Conservation (phyloP, 495 filamentous ascomycete species). For the Talaromyces nanjingensis region DNA sequence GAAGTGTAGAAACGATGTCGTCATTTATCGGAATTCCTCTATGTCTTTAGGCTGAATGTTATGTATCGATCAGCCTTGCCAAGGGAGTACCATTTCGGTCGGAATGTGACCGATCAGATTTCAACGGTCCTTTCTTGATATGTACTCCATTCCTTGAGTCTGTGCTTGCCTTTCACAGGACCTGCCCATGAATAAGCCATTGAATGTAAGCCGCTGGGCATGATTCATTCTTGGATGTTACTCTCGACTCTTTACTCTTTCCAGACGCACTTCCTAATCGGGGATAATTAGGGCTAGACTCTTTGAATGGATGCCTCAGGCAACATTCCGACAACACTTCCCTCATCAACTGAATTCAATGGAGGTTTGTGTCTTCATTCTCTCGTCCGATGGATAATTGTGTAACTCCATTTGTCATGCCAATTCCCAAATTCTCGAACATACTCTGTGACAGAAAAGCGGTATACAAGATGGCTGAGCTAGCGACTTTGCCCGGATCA, state of each 20-base stretch:
- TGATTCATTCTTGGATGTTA: not conserved
- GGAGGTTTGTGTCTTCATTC: not conserved
- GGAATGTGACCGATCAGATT: not conserved
- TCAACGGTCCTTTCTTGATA: not conserved
- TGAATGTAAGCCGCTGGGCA: not conserved
- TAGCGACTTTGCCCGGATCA: not conserved
- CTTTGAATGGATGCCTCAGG: not conserved
- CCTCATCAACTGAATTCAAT: not conserved
- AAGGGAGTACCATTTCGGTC: not conserved
- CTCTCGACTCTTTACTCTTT: not conserved
- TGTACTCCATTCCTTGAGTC: not conserved
- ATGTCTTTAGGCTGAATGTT: not conserved
- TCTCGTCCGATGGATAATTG: not conserved
- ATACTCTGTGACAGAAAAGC: not conserved
- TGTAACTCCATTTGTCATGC: not conserved
- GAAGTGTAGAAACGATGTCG: not conserved
- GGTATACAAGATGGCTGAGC: not conserved
- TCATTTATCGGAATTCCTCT: not conserved
- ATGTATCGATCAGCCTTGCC: not conserved
- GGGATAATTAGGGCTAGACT: not conserved
- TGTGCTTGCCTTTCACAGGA: not conserved
- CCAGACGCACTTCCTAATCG: not conserved
- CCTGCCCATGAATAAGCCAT: not conserved
- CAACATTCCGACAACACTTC: not conserved
- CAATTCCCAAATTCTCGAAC: not conserved